Percentiles rank a stretch among this genome's conserved stretches.
phyloP scores from a whole-genome alignment of 176 grass and related monocot genomes.

The Typha latifolia region DNA sequence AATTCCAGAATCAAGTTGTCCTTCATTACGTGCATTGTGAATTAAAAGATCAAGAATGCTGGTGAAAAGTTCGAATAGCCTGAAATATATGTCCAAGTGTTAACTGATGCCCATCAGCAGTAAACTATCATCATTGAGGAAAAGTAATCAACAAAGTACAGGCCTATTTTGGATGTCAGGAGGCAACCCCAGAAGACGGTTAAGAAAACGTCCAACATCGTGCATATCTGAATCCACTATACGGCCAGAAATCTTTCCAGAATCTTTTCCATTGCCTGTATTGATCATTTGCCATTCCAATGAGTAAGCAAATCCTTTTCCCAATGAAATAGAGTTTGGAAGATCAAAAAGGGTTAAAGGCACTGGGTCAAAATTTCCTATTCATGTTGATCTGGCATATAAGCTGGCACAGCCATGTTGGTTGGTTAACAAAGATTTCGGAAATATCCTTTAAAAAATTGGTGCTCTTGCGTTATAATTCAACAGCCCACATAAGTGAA shows the following conservation, averaged over 20 bases:
- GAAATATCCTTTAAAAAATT: no score
- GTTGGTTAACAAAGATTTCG: no score
- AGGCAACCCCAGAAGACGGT: slow-evolving; percentile 82
- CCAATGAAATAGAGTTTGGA: background rate
- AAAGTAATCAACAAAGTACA: slow-evolving; percentile 14
- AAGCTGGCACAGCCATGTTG: no score
- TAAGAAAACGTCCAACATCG: slow-evolving; percentile 95
- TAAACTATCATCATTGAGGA: background rate
- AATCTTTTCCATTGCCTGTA: slow-evolving; percentile 70
- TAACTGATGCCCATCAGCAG: background rate
- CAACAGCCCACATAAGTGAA: no score
- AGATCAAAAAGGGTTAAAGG: background rate
- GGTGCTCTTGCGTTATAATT: no score
- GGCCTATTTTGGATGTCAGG: slow-evolving; percentile 87
- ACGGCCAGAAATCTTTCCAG: slow-evolving; percentile 68
- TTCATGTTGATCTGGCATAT: no score
- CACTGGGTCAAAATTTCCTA: no score
- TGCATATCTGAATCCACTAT: slow-evolving; percentile 97
- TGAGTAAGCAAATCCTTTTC: background rate
- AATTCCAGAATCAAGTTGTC: slow-evolving; percentile 96
- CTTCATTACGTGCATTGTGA: slow-evolving; percentile 83
- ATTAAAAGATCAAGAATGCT: slow-evolving; percentile 72
- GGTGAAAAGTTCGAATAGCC: slow-evolving; percentile 91
- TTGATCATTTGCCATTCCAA: background rate
- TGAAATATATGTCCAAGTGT: slow-evolving; percentile 30